Evolutionary conservation across 163 green algal genomes (phyloP), one percentile per base, ranked within the genome.

Genomic region (Chlamydomonas reinhardtii): DNA sequence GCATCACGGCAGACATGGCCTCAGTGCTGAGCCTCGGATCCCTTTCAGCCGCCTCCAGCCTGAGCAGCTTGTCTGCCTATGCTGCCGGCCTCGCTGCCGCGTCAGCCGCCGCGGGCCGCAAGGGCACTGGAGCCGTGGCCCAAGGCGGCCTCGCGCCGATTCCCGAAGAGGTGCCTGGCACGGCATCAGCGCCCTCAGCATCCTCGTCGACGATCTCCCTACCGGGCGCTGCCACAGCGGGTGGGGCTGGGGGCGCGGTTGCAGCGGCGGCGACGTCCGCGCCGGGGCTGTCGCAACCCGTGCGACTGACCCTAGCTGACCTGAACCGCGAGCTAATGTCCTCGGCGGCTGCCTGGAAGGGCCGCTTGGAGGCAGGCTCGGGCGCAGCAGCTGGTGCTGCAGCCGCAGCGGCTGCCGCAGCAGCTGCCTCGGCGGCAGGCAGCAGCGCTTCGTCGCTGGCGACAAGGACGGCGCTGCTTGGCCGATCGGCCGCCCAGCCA

Each of bases 321-420:
- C 70, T 86, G 8, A 86, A 86, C 54, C 69, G 80, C 11, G 31
- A 86, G 34, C 37, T 86, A 27, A 59, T 86, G n/a, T 16, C n/a
- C 54, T 56, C 66, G 12, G 72, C 78, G 2, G 32, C 29, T 8
- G 48, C 48, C 1, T 56, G 48, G 48, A 56, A 56, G 48, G 48
- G 48, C 48, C 48, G 48, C 1, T 19, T 56, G 11, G 48, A 56
- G 48, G 48, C 48, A 19, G 48, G 48, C 48, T 56, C 48, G 9
- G 48, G 48, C 9, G 11, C 48, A 22, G 48, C 48, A 56, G 48
- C 48, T 56, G 48, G 48, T 19, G 48, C 48, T 56, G 48, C 48
- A 1, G 9, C 48, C 48, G 14, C 48, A 56, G 48, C 14, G 1
- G 48, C 48, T 19, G 48, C 48, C 14, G 48, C 48, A 9, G 48